A percentile compares a stretch with the other conserved stretches of the same genome.
Conservation (phyloP, 306 rosid species). For the Urtica urens region DNA sequence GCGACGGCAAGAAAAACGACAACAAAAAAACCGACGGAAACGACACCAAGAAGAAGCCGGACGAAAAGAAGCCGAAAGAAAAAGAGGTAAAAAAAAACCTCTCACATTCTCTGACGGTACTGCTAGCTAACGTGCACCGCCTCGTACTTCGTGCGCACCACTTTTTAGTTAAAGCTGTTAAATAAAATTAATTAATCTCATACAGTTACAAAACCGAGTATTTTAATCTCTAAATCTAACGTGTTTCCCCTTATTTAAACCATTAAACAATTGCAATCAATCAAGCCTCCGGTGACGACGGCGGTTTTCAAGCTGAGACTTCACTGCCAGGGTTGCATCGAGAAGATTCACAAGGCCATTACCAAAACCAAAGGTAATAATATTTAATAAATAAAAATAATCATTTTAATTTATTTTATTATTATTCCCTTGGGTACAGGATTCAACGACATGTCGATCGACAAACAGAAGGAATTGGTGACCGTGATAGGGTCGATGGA, state of each 20-base stretch:
- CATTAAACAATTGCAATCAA: not conserved
- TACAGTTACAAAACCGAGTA: not conserved
- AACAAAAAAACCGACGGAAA: conserved; percentile 23
- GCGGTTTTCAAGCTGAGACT: conserved; percentile 43
- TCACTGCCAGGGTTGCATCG: conserved; percentile 61
- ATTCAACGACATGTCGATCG: conserved; percentile 28
- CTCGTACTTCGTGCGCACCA: not conserved
- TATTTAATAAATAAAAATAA: not conserved
- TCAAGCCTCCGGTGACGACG: conserved; percentile 50
- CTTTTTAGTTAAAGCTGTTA: not conserved
- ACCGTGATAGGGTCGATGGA: conserved; percentile 62
- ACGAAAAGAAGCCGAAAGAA: conserved; percentile 46
- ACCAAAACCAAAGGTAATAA: conserved; percentile 41
- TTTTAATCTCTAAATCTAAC: not conserved
- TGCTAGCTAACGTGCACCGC: conserved; percentile 13
- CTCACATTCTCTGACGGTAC: not conserved
- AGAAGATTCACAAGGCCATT: conserved; percentile 30
- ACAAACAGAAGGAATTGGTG: conserved; percentile 43
- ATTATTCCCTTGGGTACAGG: conserved; percentile 34
- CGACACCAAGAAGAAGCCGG: conserved; percentile 26
- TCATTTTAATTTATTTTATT: not conserved
- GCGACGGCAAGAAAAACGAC: conserved; percentile 15
- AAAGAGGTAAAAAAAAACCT: conserved; percentile 38
- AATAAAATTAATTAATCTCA: not conserved
- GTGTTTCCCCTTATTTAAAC: not conserved